These are phyloP conservation scores for Mucor mucedo DNA, from an alignment of 371 early-diverging fungal species.

Conservation along the genomic window DNA sequence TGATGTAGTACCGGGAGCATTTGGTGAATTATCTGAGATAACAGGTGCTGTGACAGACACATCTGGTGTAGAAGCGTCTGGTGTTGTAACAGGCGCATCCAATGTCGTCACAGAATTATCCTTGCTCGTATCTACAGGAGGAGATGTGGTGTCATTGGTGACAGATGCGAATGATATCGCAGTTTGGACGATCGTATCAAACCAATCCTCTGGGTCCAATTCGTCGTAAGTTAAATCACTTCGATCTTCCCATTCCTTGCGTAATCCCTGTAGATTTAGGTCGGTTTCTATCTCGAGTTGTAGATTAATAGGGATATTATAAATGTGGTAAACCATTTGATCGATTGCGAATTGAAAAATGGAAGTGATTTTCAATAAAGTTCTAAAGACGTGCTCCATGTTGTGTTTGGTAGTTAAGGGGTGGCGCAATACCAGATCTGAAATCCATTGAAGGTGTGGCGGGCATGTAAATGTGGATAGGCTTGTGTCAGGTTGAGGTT, in stretches of 20 bases:
- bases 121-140: not conserved
- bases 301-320: conserved; percentile 37
- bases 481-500: conserved; percentile 1
- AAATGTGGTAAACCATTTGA: conserved; percentile 43
- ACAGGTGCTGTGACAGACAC: too few species aligned
- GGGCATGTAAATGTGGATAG: not conserved
- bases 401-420: not conserved
- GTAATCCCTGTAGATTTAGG: conserved; percentile 19
- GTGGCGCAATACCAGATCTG: not conserved
- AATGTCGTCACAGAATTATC: not conserved
- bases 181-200: not conserved
- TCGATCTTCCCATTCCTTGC: conserved; percentile 15
- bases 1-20: too few species aligned
- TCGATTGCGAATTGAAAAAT: conserved; percentile 50
- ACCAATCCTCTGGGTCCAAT: not conserved
- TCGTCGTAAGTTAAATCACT: not conserved
- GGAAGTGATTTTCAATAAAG: conserved; percentile 33
- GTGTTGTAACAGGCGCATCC: not conserved
- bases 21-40: too few species aligned
- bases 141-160: not conserved
- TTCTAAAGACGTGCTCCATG: conserved; percentile 9
- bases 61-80: too few species aligned
- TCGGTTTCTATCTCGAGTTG: conserved; percentile 46
- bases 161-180: conserved; percentile 5
- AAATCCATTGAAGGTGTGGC: conserved; percentile 9